A percentile compares a stretch with the other conserved stretches of the same genome.
Evolutionary conservation across 2,329 filamentous ascomycete species (phyloP).

Genomic region (Didymella exigua): DNA sequence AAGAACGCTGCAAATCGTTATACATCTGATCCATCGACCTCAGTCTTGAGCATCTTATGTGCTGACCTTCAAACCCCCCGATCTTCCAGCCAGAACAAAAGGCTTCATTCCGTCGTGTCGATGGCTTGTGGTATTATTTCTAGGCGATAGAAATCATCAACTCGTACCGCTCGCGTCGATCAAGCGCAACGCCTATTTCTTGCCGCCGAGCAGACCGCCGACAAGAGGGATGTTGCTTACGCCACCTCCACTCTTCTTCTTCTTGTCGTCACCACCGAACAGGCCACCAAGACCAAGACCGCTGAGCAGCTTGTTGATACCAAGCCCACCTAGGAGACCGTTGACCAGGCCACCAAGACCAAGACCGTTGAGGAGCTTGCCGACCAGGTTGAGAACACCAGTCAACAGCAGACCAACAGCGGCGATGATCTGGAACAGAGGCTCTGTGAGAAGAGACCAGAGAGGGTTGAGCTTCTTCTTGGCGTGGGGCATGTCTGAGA

Average conservation of each 20-base stretch:
- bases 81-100: constrained; percentile 31
- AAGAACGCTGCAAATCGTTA: constrained; percentile 16
- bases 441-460: constrained; percentile 82
- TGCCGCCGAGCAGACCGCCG: constrained; percentile 55
- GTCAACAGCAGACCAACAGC: constrained; percentile 82
- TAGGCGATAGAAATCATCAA: constrained; percentile 22
- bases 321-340: constrained; percentile 75
- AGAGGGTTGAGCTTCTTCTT: constrained; percentile 95
- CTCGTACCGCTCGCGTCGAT: constrained; percentile 11
- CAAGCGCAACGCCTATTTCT: constrained; percentile 31
- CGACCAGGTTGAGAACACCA: constrained; percentile 84
- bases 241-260: constrained; percentile 54
- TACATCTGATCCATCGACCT: constrained; percentile 12
- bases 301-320: constrained; percentile 75
- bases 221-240: constrained; percentile 52
- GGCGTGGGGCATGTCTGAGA: constrained; percentile 88
- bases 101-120: constrained; percentile 26
- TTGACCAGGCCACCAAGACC: constrained; percentile 83
- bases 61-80: constrained; percentile 40
- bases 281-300: constrained; percentile 68
- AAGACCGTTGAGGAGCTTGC: constrained; percentile 77
- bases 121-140: constrained; percentile 23
- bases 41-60: constrained; percentile 3
- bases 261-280: constrained; percentile 61
- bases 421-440: constrained; percentile 89